Base-by-base conservation (phyloP, 2,329 filamentous ascomycete species). In the Talaromyces sp. region DNA sequence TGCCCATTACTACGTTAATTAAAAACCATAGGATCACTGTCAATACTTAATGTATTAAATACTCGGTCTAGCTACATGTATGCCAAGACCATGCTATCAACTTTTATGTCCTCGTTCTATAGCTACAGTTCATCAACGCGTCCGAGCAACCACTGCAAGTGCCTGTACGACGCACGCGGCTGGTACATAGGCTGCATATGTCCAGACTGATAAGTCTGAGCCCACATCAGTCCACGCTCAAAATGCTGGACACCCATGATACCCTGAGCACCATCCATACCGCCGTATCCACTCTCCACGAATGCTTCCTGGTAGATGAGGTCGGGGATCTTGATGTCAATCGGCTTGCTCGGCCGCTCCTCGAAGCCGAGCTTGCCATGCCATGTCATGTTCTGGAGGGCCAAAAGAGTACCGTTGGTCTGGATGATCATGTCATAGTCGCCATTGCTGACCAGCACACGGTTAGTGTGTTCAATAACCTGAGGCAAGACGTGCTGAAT, bases 381-480 rank as follows among this genome's bases (percentile, higher is more conserved):
- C 86, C 87, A 93, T 0, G 89, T 92, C 86, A 93, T 91, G 77
- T 92, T 92, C 71, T 93, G 90, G 62, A 93, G 87, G 1, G 83
- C 82, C 7, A 91, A 78, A 1, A 93, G 79, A 0, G 89, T 89
- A 17, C 89, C 90, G 71, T 90, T 89, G 68, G 82, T 79, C 27
- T 88, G 78, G 10, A 91, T 80, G 63, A 90, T 81, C 70, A 83
- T 89, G 75, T 92, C 91, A 11, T 88, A 81, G 55, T 83, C 77
- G 11, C 89, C 91, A 69, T 93, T 89, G 2, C 82, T 88, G 68
- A 95, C 86, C 66, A 95, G 82, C 9, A 91, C 90, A 64, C 88
- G 87, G 54, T 88, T 81, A 1, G 89, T 90, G 33, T 81, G 79
- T 68, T 75, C 73, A 9, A 75, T 75, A 3, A 75, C 73, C 63